Percentiles rank a stretch among this genome's conserved stretches.
Conservation (phyloP, 2,329 filamentous ascomycete genomes). For the Phaeosphaeria sp. region DNA sequence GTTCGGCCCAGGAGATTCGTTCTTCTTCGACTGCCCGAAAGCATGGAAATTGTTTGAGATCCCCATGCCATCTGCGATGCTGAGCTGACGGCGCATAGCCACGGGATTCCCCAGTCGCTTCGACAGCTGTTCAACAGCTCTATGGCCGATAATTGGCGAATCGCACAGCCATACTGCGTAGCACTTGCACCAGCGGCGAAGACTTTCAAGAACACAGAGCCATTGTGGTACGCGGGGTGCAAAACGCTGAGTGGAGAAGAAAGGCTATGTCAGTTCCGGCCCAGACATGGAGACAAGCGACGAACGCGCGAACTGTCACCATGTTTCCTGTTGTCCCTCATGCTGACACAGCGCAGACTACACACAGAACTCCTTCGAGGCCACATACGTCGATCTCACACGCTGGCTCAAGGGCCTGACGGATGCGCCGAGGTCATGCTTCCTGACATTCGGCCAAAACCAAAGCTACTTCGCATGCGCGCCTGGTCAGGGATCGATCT, state of each 20-base stretch:
- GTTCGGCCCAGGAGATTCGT: slow-evolving; percentile 44
- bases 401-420: slow-evolving; percentile 37
- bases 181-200: slow-evolving; percentile 39
- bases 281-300: neutral
- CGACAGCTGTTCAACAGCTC: slow-evolving; percentile 42
- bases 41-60: slow-evolving; percentile 39
- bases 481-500: slow-evolving; percentile 40
- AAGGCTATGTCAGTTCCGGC: slow-evolving; percentile 42
- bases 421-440: slow-evolving; percentile 34
- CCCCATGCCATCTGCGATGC: slow-evolving; percentile 14
- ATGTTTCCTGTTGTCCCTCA: slow-evolving; percentile 2
- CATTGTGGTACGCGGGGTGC: slow-evolving; percentile 44
- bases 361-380: slow-evolving; percentile 39
- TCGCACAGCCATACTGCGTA: slow-evolving; percentile 42
- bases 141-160: slow-evolving; percentile 40
- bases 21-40: slow-evolving; percentile 46
- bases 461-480: slow-evolving; percentile 42
- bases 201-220: slow-evolving; percentile 31
- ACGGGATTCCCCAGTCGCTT: slow-evolving; percentile 41
- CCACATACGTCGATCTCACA: slow-evolving; percentile 39
- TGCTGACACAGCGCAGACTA: slow-evolving; percentile 35
- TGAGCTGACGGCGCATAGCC: slow-evolving; percentile 34
- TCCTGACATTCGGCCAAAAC: slow-evolving; percentile 41
- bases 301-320: neutral
- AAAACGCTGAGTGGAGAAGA: slow-evolving; percentile 42